phyloP scores from a whole-genome alignment of 345 rosid genomes.

The Pistacia vera region DNA sequence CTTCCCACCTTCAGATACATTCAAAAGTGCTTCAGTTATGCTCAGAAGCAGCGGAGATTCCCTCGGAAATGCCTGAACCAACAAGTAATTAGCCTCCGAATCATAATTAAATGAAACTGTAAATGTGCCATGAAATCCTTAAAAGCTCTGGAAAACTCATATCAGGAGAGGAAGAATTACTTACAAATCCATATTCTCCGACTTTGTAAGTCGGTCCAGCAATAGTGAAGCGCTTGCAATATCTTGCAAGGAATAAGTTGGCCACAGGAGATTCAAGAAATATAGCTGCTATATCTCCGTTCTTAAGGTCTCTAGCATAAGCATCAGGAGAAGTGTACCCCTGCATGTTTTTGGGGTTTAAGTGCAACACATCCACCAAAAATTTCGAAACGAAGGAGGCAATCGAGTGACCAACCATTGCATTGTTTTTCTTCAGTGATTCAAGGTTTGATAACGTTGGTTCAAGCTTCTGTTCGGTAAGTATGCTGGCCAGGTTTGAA shows the following conservation, averaged over 20 bases:
- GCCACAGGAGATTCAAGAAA: slow-evolving; percentile 27
- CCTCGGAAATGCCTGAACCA: slow-evolving; percentile 18
- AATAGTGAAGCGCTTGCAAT: slow-evolving; percentile 20
- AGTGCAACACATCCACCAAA: slow-evolving; percentile 18
- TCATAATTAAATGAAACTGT: too few relatives aligned
- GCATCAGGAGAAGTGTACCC: slow-evolving; percentile 5
- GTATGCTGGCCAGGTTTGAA: slow-evolving; percentile 22
- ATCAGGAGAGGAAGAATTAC: too few relatives aligned
- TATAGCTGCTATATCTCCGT: slow-evolving; percentile 20
- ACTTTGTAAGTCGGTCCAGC: slow-evolving; percentile 17
- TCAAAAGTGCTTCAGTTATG: slow-evolving; percentile 24
- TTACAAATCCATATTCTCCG: slow-evolving; percentile 32
- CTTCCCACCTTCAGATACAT: slow-evolving; percentile 21
- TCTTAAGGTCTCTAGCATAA: slow-evolving; percentile 16
- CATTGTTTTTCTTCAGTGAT: slow-evolving; percentile 7
- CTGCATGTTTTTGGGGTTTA: background rate
- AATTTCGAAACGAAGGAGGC: background rate
- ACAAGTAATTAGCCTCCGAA: too few relatives aligned
- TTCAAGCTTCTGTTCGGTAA: slow-evolving; percentile 19
- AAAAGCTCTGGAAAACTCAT: too few relatives aligned
- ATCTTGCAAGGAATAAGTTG: slow-evolving; percentile 28
- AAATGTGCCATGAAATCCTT: too few relatives aligned
- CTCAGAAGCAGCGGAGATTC: slow-evolving; percentile 26
- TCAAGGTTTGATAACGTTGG: slow-evolving; percentile 4
- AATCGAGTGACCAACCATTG: slow-evolving; percentile 14